phyloP scores from a whole-genome alignment of 129 eudicot genomes.

The Chrysanthemum makinoi region DNA sequence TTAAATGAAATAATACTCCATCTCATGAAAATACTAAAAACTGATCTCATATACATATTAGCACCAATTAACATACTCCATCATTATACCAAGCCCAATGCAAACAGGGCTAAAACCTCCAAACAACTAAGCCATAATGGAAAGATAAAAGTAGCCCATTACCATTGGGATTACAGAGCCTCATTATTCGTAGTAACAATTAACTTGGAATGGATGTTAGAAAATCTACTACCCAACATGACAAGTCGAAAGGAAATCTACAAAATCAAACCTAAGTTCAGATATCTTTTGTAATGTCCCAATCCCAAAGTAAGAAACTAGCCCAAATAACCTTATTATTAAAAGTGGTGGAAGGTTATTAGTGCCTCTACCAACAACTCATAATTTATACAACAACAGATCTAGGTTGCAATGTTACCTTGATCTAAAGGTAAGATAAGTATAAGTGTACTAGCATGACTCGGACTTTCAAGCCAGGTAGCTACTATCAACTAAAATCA shows the following conservation, averaged over 20 bases:
- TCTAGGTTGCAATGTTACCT: conserved; percentile 19
- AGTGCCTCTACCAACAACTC: conserved; percentile 13
- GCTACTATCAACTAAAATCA: not conserved
- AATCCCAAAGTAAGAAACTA: conserved; percentile 17
- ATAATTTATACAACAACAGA: not conserved
- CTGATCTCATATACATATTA: not conserved
- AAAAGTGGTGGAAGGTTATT: conserved; percentile 16
- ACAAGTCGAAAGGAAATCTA: conserved; percentile 4
- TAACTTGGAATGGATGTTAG: not conserved
- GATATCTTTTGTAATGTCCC: conserved; percentile 13
- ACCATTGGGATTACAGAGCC: not conserved
- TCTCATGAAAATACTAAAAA: not conserved
- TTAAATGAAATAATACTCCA: not conserved
- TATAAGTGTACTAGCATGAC: conserved; percentile 1
- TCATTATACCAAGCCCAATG: conserved; percentile 18
- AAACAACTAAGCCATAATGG: not conserved
- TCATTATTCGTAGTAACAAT: not conserved
- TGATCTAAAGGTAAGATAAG: not conserved
- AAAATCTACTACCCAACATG: not conserved
- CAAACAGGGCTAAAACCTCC: not conserved
- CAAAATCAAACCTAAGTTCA: conserved; percentile 18
- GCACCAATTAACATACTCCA: not conserved
- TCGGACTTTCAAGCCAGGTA: conserved; percentile 7
- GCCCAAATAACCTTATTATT: conserved; percentile 2
- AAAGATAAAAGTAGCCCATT: not conserved